phyloP scores from a whole-genome alignment of 306 rosid genomes.

The Pterocarpus macrocarpus region DNA sequence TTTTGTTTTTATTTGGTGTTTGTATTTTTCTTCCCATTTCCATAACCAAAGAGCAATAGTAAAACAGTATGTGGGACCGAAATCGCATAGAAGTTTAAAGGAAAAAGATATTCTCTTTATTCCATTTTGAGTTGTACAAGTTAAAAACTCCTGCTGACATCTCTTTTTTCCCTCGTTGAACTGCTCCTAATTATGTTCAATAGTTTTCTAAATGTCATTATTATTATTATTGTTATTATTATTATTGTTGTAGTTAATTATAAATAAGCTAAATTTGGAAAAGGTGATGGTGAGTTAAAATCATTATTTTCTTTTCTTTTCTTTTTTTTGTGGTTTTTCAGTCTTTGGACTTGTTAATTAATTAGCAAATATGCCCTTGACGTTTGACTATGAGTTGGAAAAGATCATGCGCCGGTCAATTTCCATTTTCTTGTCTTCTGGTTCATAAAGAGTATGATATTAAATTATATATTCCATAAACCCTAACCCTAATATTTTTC shows the following conservation, averaged over 20 bases:
- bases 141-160: background rate
- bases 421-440: conserved; percentile 34
- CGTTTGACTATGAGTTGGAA: background rate
- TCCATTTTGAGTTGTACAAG: conserved; percentile 29
- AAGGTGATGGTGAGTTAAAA: background rate
- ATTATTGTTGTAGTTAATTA: background rate
- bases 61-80: conserved; percentile 39
- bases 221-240: background rate
- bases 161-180: background rate
- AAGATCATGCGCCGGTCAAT: background rate
- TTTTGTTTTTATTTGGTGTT: conserved; percentile 2
- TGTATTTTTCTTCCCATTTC: conserved; percentile 16
- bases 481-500: conserved; percentile 50
- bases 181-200: conserved; percentile 2
- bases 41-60: conserved; percentile 6
- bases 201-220: background rate
- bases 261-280: conserved; percentile 1
- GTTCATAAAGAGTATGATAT: background rate
- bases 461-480: conserved; percentile 24
- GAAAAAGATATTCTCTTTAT: background rate
- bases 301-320: background rate
- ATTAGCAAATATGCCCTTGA: background rate
- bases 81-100: conserved; percentile 41
- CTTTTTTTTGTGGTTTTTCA: background rate
- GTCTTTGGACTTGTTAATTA: background rate